Evolutionary conservation across 345 rosid genomes (phyloP).

Genomic region (Sonneratia caseolaris): DNA sequence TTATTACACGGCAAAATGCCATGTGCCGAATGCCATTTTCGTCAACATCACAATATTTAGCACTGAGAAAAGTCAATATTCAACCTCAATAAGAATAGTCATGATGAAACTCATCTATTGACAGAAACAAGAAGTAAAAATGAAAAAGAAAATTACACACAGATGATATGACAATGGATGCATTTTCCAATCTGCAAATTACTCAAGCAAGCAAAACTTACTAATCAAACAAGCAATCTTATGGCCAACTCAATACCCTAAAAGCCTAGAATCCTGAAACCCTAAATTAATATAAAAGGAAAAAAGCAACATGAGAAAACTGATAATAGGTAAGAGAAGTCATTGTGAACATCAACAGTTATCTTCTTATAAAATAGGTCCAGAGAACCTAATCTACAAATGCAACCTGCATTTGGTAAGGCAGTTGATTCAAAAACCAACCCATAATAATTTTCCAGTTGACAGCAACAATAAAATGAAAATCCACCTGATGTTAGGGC

Average conservation of each 20-base stretch:
- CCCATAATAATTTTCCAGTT: neutral
- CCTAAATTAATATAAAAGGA: neutral
- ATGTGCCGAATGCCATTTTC: conserved; percentile 32
- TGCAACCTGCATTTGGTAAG: neutral
- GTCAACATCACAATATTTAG: conserved; percentile 34
- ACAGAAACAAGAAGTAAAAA: neutral
- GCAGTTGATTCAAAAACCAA: too few relatives aligned
- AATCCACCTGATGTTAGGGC: conserved; percentile 51
- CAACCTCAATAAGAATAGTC: neutral
- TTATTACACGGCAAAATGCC: conserved; percentile 35
- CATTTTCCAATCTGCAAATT: neutral
- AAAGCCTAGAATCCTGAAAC: neutral
- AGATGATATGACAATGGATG: neutral
- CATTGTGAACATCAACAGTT: neutral
- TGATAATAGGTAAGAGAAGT: neutral
- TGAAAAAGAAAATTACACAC: neutral
- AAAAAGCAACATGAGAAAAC: neutral
- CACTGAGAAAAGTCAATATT: conserved; percentile 29
- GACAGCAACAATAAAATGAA: neutral
- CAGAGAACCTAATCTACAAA: neutral
- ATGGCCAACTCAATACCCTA: neutral
- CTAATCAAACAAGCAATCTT: neutral
- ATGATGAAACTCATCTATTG: neutral
- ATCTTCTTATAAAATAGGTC: neutral
- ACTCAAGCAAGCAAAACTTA: neutral